A percentile compares a stretch with the other conserved stretches of the same genome.
Conservation (phyloP, 1,139 yeast species). For the Zygosaccharomyces pseudobailii region DNA sequence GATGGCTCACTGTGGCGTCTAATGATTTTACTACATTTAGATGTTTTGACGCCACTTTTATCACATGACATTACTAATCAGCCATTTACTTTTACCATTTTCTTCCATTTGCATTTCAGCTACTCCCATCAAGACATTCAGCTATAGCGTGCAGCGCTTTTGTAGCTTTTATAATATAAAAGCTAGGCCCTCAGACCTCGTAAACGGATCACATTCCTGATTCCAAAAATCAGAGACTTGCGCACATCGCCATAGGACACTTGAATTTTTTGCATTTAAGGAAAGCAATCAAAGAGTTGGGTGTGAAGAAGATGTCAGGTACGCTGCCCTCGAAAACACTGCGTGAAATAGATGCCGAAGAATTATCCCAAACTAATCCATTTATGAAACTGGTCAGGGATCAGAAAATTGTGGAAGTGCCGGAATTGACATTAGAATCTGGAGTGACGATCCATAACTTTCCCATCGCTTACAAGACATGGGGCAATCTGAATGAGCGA, state of each 20-base stretch:
- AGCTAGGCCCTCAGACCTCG: not conserved
- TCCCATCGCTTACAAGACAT: constrained; percentile 92
- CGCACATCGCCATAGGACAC: too few relatives aligned
- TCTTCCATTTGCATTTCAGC: not conserved
- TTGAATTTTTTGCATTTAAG: not conserved
- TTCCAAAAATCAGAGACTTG: not conserved
- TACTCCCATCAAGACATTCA: not conserved
- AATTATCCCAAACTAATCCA: constrained; percentile 45
- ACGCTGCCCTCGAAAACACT: constrained; percentile 13
- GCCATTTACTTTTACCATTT: not conserved
- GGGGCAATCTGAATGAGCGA: constrained; percentile 74
- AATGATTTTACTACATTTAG: not conserved
- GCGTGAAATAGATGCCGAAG: constrained; percentile 25
- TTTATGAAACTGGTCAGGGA: constrained; percentile 68
- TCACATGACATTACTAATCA: not conserved
- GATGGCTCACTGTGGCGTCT: not conserved
- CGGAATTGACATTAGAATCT: constrained; percentile 70
- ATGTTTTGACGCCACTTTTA: not conserved
- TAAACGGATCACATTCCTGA: not conserved
- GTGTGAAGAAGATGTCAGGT: constrained; percentile 8
- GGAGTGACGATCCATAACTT: constrained; percentile 70
- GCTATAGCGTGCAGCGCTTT: not conserved
- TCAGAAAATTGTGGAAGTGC: constrained; percentile 78
- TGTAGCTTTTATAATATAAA: not conserved
- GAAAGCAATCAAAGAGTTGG: not conserved